phyloP scores from a whole-genome alignment of 139 green algal genomes.

The Chlorella vulgaris region DNA sequence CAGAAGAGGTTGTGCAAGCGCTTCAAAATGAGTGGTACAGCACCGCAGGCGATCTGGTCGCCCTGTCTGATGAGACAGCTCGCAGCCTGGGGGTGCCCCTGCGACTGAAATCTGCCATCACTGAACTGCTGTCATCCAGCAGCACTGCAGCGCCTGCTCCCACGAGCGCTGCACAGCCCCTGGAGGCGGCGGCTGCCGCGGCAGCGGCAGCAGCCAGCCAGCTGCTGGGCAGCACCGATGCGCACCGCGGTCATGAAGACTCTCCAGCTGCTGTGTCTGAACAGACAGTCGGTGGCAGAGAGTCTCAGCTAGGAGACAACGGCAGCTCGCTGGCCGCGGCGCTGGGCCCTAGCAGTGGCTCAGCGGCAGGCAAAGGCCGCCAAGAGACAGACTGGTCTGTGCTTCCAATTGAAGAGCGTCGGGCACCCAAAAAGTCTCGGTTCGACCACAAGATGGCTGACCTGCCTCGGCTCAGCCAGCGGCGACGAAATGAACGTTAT shows the following conservation, averaged over 20 bases:
- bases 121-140: not conserved
- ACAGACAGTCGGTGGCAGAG: too few species aligned
- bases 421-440: slow-evolving; percentile 16
- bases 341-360: too few species aligned
- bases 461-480: slow-evolving; percentile 17
- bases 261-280: too few species aligned
- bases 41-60: slow-evolving; percentile 42
- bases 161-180: too few species aligned
- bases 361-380: too few species aligned
- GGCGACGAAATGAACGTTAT: slow-evolving; percentile 14
- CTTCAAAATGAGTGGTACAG: slow-evolving; percentile 46
- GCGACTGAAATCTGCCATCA: slow-evolving; percentile 21
- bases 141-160: not conserved
- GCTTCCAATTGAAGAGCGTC: slow-evolving; percentile 36
- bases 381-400: not conserved
- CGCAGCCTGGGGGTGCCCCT: slow-evolving; percentile 34
- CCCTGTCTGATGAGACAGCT: slow-evolving; percentile 38
- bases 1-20: slow-evolving; percentile 9
- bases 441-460: not conserved
- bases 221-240: too few species aligned
- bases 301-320: too few species aligned
- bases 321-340: not conserved
- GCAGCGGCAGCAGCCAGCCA: not conserved
- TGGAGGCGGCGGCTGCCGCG: not conserved
- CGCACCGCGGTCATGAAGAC: too few species aligned